phyloP scores from a whole-genome alignment of 768 basidiomycete genomes.

The Podaxis carcinomalis region DNA sequence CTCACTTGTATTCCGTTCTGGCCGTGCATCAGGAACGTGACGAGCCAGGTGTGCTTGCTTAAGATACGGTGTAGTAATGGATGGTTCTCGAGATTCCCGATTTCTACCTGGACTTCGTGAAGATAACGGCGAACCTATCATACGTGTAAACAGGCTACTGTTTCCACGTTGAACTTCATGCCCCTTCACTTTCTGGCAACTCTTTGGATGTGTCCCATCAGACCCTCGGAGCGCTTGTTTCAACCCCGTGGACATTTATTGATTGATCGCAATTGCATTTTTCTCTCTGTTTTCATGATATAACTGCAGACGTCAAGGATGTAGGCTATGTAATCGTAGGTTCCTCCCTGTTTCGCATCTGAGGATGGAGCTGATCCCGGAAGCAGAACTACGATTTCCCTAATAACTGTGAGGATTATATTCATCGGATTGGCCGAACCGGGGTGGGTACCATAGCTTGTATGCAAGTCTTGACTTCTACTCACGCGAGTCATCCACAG shows the following conservation, averaged over 20 bases:
- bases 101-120: constrained; percentile 10
- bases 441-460: constrained; percentile 49
- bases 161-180: constrained; percentile 7
- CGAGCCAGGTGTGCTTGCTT: constrained; percentile 8
- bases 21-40: constrained; percentile 9
- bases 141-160: constrained; percentile 8
- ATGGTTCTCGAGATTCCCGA: constrained; percentile 7
- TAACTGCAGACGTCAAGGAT: constrained; percentile 89
- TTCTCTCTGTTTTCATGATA: not conserved
- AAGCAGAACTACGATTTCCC: constrained; percentile 93
- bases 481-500: constrained; percentile 30
- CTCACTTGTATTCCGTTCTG: constrained; percentile 10
- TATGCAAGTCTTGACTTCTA: not conserved
- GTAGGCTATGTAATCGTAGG: constrained; percentile 94
- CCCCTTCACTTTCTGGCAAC: constrained; percentile 9
- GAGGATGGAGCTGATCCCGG: not conserved
- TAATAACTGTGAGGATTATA: constrained; percentile 97
- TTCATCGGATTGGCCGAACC: constrained; percentile 98
- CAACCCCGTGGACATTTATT: constrained; percentile 1
- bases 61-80: constrained; percentile 3
- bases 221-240: constrained; percentile 12
- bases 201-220: constrained; percentile 10
- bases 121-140: constrained; percentile 1
- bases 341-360: constrained; percentile 17
- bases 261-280: constrained; percentile 4